Evolutionary conservation across 495 filamentous ascomycete genomes (phyloP).

Genomic region (Aspergillus conjunctus): DNA sequence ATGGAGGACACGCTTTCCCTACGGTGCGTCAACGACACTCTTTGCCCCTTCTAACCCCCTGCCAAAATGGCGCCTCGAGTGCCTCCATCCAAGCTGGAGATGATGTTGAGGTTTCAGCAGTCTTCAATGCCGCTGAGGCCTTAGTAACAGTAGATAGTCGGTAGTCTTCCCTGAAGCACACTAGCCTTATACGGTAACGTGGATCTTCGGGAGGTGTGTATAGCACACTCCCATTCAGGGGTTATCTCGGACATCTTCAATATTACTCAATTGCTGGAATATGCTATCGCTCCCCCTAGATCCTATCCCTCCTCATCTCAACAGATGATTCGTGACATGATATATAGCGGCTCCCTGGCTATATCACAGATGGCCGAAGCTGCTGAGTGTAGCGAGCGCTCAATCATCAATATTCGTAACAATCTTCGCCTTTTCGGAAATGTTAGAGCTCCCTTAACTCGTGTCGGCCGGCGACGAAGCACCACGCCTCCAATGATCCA

Average conservation of each 20-base stretch:
- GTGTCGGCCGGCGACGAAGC: constrained; percentile 15
- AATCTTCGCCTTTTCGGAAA: constrained; percentile 34
- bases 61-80: no score
- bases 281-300: not conserved
- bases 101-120: not conserved
- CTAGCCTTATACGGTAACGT: not conserved
- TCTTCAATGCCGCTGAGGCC: not conserved
- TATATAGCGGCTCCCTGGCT: no score
- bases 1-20: no score
- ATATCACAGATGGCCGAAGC: no score
- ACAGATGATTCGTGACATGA: not conserved
- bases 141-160: not conserved
- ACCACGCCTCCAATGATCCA: constrained; percentile 31
- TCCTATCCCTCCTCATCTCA: not conserved
- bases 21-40: no score
- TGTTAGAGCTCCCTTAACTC: constrained; percentile 25
- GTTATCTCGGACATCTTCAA: not conserved
- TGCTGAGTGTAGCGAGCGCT: no score
- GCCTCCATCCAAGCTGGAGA: no score
- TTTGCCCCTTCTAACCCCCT: no score
- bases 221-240: not conserved
- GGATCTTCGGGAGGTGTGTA: not conserved
- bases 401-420: no score
- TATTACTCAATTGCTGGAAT: not conserved
- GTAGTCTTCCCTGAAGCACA: not conserved